A percentile compares a stretch with the other conserved stretches of the same genome.
Conservation (phyloP, 179 eudicot genomes). For the Amaranthus tricolor region DNA sequence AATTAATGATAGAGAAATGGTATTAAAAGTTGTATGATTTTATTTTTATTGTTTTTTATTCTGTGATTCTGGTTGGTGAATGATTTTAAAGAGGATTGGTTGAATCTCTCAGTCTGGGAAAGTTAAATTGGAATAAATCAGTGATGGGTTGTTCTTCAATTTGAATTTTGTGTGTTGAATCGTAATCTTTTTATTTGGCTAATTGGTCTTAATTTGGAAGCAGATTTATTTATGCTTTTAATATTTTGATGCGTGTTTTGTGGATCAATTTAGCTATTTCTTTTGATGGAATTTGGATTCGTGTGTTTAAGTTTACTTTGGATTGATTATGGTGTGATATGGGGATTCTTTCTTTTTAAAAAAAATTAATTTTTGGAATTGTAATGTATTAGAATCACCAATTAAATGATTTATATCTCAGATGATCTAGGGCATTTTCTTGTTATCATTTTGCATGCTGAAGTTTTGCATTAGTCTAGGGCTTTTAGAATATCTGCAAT, state of each 20-base stretch:
- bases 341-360: neutral
- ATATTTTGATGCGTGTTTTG: slow-evolving; percentile 12
- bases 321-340: slow-evolving; percentile 21
- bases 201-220: slow-evolving; percentile 17
- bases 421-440: slow-evolving; percentile 21
- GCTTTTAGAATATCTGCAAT: neutral
- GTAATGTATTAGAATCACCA: slow-evolving; percentile 13
- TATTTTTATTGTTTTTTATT: neutral
- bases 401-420: slow-evolving; percentile 8
- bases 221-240: slow-evolving; percentile 20
- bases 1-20: neutral
- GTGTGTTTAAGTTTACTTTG: slow-evolving; percentile 1
- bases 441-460: neutral
- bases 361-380: neutral
- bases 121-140: slow-evolving; percentile 13
- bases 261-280: slow-evolving; percentile 2
- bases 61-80: slow-evolving; percentile 2
- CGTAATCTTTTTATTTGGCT: neutral
- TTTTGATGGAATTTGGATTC: slow-evolving; percentile 3
- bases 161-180: slow-evolving; percentile 14
- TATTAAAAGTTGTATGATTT: neutral
- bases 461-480: neutral
- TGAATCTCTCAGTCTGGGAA: slow-evolving; percentile 15
- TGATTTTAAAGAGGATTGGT: slow-evolving; percentile 3
- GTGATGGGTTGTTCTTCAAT: slow-evolving; percentile 23